These are phyloP conservation scores for Yamadazyma oceani DNA, from an alignment of 1,139 yeast genomes.

Conservation along the genomic window DNA sequence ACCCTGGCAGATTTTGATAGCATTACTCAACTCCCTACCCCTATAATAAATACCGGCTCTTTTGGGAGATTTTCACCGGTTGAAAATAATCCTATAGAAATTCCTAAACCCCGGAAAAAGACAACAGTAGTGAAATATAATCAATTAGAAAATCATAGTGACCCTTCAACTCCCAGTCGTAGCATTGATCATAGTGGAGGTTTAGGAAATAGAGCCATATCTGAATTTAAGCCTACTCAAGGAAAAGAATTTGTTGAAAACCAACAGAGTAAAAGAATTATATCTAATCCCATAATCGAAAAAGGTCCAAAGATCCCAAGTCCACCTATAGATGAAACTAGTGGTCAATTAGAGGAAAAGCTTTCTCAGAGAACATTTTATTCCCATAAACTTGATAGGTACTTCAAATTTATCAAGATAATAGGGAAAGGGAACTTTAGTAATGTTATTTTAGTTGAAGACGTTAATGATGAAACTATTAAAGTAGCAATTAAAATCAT, in stretches of 20 bases:
- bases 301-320: conserved; percentile 10
- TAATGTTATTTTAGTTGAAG: conserved; percentile 48
- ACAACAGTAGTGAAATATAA: not conserved
- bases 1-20: conserved; percentile 38
- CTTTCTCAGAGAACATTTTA: conserved; percentile 12
- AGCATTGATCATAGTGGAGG: no score
- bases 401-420: conserved; percentile 26
- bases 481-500: conserved; percentile 46
- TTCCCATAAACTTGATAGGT: conserved; percentile 15
- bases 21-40: conserved; percentile 56
- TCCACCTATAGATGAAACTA: conserved; percentile 11
- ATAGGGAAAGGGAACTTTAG: conserved; percentile 65
- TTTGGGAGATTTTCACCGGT: conserved; percentile 16
- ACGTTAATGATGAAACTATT: conserved; percentile 19
- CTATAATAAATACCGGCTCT: conserved; percentile 50
- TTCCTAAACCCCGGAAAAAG: conserved; percentile 5
- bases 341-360: conserved; percentile 10
- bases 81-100: conserved; percentile 6
- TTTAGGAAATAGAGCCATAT: conserved; percentile 26
- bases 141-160: not conserved
- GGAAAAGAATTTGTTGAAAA: not conserved
- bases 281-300: conserved; percentile 2
- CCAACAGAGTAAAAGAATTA: not conserved
- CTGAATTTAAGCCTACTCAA: conserved; percentile 35
- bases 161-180: no score